Conservation (phyloP, 179 eudicot genomes). For the Silene coronaria region DNA sequence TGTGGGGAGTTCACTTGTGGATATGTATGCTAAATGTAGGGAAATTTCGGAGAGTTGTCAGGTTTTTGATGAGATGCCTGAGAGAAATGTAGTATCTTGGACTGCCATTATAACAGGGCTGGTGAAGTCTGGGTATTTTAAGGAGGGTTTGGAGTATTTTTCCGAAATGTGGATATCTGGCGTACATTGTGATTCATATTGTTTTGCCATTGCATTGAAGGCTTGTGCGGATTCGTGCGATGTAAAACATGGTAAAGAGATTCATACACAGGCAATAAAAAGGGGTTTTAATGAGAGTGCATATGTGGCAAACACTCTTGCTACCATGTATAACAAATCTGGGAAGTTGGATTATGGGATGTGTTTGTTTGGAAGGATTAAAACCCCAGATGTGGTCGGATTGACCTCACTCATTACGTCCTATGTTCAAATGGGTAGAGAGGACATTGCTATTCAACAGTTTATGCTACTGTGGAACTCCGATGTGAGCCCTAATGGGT, state of each 20-base stretch:
- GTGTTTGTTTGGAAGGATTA: constrained; percentile 60
- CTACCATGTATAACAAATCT: constrained; percentile 78
- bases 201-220: constrained; percentile 79
- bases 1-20: constrained; percentile 84
- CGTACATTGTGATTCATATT: constrained; percentile 56
- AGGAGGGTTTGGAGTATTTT: constrained; percentile 60
- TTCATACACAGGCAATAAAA: constrained; percentile 65
- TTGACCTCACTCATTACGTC: constrained; percentile 73
- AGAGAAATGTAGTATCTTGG: constrained; percentile 86
- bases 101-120: constrained; percentile 82
- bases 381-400: constrained; percentile 65
- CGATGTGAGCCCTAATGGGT: constrained; percentile 59
- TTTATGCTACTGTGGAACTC: constrained; percentile 55
- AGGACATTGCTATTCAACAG: constrained; percentile 40
- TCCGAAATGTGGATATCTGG: constrained; percentile 50
- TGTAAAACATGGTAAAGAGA: constrained; percentile 60
- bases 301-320: constrained; percentile 68
- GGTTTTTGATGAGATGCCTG: constrained; percentile 77
- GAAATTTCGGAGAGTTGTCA: constrained; percentile 50
- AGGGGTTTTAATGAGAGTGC: constrained; percentile 49
- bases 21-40: constrained; percentile 72
- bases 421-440: constrained; percentile 66
- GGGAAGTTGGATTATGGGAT: constrained; percentile 69
- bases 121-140: constrained; percentile 56
- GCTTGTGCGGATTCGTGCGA: constrained; percentile 65